Percentiles rank a stretch among this genome's conserved stretches.
phyloP scores from a whole-genome alignment of 305 asterid genomes.

The Solanum hybrid region DNA sequence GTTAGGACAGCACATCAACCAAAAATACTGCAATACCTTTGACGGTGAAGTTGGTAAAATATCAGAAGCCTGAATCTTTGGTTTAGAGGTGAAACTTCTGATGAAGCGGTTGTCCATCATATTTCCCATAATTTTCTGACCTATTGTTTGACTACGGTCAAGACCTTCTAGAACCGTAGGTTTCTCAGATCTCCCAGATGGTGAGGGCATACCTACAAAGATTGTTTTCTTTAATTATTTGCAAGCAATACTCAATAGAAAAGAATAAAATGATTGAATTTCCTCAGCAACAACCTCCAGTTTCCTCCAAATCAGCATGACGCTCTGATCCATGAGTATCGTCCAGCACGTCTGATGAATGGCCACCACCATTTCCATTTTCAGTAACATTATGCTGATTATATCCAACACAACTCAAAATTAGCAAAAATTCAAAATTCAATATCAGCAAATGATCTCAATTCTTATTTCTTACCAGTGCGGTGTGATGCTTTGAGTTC shows the following conservation, averaged over 20 bases:
- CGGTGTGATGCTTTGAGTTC: slow-evolving; percentile 40
- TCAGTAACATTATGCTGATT: slow-evolving; percentile 31
- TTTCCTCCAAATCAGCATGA: slow-evolving; percentile 51
- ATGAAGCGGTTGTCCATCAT: slow-evolving; percentile 82
- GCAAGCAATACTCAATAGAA: slow-evolving; percentile 10
- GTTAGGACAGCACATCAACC: neutral
- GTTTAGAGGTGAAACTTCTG: slow-evolving; percentile 78
- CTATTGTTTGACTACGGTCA: slow-evolving; percentile 85
- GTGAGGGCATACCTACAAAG: slow-evolving; percentile 68
- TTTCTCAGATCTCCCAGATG: slow-evolving; percentile 57
- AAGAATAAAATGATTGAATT: slow-evolving; percentile 5
- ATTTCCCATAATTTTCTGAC: slow-evolving; percentile 93
- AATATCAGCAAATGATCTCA: slow-evolving; percentile 32
- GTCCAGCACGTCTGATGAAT: slow-evolving; percentile 21
- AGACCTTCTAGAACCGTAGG: slow-evolving; percentile 45
- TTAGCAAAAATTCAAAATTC: slow-evolving; percentile 21
- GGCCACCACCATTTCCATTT: slow-evolving; percentile 33
- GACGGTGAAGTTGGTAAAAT: slow-evolving; percentile 57
- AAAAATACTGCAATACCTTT: slow-evolving; percentile 40
- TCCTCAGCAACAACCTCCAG: slow-evolving; percentile 56
- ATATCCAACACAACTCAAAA: slow-evolving; percentile 21
- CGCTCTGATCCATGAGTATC: slow-evolving; percentile 41
- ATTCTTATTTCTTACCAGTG: slow-evolving; percentile 47
- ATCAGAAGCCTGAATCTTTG: slow-evolving; percentile 50
- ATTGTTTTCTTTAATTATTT: neutral